A percentile compares a stretch with the other conserved stretches of the same genome.
Evolutionary conservation across 2,329 filamentous ascomycete species (phyloP).

Genomic region (Ustulina deusta): DNA sequence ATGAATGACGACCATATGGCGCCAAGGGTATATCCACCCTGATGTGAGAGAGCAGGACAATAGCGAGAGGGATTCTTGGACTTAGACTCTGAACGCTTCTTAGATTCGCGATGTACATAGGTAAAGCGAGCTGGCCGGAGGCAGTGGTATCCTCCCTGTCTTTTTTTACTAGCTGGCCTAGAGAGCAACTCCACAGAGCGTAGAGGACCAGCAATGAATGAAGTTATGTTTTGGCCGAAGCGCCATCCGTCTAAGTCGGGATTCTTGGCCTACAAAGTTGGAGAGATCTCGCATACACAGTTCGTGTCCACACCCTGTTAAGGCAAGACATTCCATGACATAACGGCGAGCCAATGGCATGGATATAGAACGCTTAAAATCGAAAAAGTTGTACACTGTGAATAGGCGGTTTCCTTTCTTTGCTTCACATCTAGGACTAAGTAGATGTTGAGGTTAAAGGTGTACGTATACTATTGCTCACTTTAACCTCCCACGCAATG

Average conservation of each 20-base stretch:
- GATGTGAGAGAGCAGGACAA: constrained; percentile 17
- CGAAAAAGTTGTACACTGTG: too few species aligned
- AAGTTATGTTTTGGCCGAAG: constrained; percentile 3
- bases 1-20: constrained; percentile 4
- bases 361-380: background rate
- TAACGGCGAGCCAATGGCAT: background rate
- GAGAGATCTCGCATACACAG: background rate
- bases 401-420: too few species aligned
- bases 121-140: constrained; percentile 18
- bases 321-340: background rate
- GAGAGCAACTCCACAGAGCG: constrained; percentile 16
- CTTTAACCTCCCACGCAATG: too few species aligned
- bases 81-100: constrained; percentile 25
- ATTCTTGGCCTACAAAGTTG: background rate
- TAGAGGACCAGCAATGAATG: constrained; percentile 13
- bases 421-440: too few species aligned
- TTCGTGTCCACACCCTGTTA: background rate
- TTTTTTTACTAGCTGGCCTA: constrained; percentile 35
- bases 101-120: constrained; percentile 30
- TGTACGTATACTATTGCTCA: too few species aligned
- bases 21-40: constrained; percentile 15
- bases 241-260: background rate
- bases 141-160: constrained; percentile 11
- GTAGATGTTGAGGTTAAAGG: too few species aligned
- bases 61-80: constrained; percentile 26